Conservation (phyloP, 495 filamentous ascomycete genomes). For the Daldinia childiae region DNA sequence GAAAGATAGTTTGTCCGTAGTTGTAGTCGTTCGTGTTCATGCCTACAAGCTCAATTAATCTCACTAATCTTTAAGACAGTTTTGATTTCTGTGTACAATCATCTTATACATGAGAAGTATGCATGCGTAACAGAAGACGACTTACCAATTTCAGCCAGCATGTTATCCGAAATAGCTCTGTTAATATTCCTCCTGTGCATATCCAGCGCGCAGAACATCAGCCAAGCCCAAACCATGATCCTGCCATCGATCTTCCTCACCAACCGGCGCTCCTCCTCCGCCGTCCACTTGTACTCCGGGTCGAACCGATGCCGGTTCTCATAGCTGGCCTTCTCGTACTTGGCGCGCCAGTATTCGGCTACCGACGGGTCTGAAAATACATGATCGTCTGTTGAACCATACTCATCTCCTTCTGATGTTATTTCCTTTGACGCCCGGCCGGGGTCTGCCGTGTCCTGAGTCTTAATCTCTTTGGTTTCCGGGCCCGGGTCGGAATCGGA, state of each 20-base stretch:
- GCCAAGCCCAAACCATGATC: constrained; percentile 53
- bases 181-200: constrained; percentile 58
- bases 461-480: constrained; percentile 14
- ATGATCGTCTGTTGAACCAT: constrained; percentile 50
- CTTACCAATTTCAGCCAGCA: constrained; percentile 50
- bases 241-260: constrained; percentile 56
- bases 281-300: constrained; percentile 57
- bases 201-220: constrained; percentile 60
- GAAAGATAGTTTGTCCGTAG: constrained; percentile 56
- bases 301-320: constrained; percentile 68
- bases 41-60: constrained; percentile 26
- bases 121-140: background rate
- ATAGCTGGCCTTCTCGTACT: constrained; percentile 62
- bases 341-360: constrained; percentile 55
- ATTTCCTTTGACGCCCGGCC: constrained; percentile 10
- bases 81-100: background rate
- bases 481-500: constrained; percentile 17
- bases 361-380: constrained; percentile 57
- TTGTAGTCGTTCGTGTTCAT: constrained; percentile 62
- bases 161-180: constrained; percentile 56
- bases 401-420: constrained; percentile 31
- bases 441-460: constrained; percentile 1
- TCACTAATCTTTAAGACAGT: background rate
- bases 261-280: constrained; percentile 58
- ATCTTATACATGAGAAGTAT: background rate